These are phyloP conservation scores for Hypocrella siamensis DNA, from an alignment of 2,329 filamentous ascomycete species.

Conservation along the genomic window DNA sequence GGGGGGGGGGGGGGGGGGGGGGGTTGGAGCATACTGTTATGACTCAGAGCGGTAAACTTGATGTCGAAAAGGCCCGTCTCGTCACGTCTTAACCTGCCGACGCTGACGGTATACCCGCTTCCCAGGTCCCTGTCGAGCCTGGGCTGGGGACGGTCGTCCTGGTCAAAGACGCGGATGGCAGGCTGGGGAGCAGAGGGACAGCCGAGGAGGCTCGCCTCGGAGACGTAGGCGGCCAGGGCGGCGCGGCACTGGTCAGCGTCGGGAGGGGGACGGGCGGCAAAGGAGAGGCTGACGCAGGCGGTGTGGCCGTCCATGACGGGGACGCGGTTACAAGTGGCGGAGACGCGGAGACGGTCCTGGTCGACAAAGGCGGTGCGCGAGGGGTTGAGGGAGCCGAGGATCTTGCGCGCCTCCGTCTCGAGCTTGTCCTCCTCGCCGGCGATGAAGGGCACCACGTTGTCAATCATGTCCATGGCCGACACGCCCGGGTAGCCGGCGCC, in stretches of 20 bases:
- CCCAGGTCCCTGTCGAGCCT: conserved; percentile 75
- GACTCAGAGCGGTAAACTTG: conserved; percentile 86
- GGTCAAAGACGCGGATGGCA: conserved; percentile 78
- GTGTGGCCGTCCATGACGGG: conserved; percentile 92
- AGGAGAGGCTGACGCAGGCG: conserved; percentile 79
- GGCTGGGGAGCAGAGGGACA: conserved; percentile 74
- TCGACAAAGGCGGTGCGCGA: conserved; percentile 62
- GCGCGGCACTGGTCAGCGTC: conserved; percentile 60
- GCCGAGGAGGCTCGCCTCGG: conserved; percentile 67
- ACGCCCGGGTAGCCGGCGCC: conserved; percentile 86
- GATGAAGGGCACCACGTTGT: conserved; percentile 93
- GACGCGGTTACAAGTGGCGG: conserved; percentile 82
- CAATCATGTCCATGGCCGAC: conserved; percentile 85
- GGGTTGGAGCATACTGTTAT: conserved; percentile 35
- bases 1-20: background rate
- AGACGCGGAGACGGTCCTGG: conserved; percentile 59
- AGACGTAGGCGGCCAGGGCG: conserved; percentile 66
- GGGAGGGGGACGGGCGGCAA: conserved; percentile 60
- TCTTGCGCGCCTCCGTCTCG: conserved; percentile 89
- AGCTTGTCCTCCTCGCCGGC: conserved; percentile 91
- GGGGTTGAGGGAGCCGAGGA: conserved; percentile 60
- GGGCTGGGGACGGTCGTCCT: conserved; percentile 81
- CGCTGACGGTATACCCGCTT: conserved; percentile 77
- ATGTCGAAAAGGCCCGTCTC: conserved; percentile 83
- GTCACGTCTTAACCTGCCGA: conserved; percentile 75